phyloP scores from a whole-genome alignment of 2,329 filamentous ascomycete species.

The Blastomyces parvus region DNA sequence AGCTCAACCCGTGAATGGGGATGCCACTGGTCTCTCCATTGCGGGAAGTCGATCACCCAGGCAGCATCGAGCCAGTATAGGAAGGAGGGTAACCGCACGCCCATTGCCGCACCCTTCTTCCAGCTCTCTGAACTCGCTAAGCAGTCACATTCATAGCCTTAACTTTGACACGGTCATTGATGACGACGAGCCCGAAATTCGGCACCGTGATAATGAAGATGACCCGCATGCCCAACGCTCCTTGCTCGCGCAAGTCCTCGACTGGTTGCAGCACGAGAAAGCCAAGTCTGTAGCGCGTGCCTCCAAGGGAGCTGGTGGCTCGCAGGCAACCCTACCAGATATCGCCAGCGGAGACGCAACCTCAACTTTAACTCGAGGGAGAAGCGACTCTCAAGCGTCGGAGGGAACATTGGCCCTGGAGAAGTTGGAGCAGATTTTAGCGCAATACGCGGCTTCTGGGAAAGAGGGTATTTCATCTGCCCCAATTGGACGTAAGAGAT shows the following conservation, averaged over 20 bases:
- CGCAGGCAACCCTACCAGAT: constrained; percentile 32
- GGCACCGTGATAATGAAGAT: constrained; percentile 5
- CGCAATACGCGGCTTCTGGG: constrained; percentile 31
- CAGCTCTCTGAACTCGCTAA: constrained; percentile 18
- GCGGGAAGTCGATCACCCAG: constrained; percentile 10
- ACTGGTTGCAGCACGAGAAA: constrained; percentile 78
- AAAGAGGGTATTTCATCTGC: constrained; percentile 18
- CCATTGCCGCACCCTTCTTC: constrained; percentile 14
- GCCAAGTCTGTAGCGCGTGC: constrained; percentile 49
- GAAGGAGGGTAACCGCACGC: constrained; percentile 20
- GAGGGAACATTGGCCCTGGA: constrained; percentile 68
- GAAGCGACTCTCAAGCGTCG: constrained; percentile 52
- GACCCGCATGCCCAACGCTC: constrained; percentile 20
- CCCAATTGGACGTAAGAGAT: constrained; percentile 9
- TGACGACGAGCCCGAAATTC: constrained; percentile 6
- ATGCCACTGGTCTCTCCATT: background rate
- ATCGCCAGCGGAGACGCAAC: constrained; percentile 20
- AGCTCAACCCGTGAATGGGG: constrained; percentile 1
- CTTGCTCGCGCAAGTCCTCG: constrained; percentile 62
- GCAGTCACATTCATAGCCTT: constrained; percentile 17
- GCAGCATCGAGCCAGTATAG: constrained; percentile 17
- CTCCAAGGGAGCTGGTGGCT: constrained; percentile 31
- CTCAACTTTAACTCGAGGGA: constrained; percentile 20
- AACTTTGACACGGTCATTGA: constrained; percentile 13
- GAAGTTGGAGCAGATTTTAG: constrained; percentile 63